Evolutionary conservation across 129 eudicot genomes (phyloP), one percentile per base, ranked within the genome.

Genomic region (Flaveria robusta): DNA sequence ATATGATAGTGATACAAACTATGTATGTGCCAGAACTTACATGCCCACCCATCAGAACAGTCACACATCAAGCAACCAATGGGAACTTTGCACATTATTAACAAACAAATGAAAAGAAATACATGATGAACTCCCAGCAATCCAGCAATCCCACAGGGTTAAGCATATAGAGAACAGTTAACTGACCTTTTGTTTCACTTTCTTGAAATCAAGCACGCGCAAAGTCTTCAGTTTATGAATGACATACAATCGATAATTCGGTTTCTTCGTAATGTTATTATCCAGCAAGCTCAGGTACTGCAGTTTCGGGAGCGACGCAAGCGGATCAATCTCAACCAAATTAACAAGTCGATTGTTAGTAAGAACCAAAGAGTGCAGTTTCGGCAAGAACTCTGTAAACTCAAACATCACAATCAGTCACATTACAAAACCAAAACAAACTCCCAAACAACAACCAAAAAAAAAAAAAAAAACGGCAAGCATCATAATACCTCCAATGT

Each of bases 301-400:
- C 66, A 94, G 96, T 85, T 89, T 94, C 7, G 96, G 84, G n/a
- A 94, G 88, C 10, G 99, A 94, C 4, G 94, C 90, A 68, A 94
- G 96, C 1, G 99, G 99, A 75, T 94, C 99, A 73, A 94, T 94
- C 86, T 94, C 99, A 77, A 86, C 94, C 92, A 94, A 83, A 80
- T 94, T 94, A 78, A 86, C 91, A 72, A 94, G 87, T 24, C 97
- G 88, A 76, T 94, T 94, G 97, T 91, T 94, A 43, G 99, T 91
- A 66, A 94, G 96, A 56, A 94, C 90, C 91, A 94, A 83, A 42
- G 97, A 78, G 85, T 94, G 99, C 87, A 94, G 77, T 84, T 94
- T 94, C 43, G 99, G 99, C 93, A 94, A 82, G 86, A 89, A 91
- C 75, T 94, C 99, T 94, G 95, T 86, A 90, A 62, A 79, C 43